Evolutionary conservation across 345 rosid genomes (phyloP).

Genomic region (Lepidium africanum): DNA sequence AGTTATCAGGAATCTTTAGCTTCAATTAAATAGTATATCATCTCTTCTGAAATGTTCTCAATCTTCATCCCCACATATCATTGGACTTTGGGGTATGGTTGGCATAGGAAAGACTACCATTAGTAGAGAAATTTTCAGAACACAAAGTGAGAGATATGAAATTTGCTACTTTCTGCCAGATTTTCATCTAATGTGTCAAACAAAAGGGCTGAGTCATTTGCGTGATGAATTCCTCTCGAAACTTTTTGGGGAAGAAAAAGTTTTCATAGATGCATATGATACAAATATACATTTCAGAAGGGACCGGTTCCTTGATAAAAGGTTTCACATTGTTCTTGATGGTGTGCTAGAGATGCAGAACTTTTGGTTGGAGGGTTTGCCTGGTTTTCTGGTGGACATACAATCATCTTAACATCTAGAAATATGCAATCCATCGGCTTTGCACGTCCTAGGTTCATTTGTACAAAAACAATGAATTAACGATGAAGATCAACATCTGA

Average conservation of each 20-base stretch:
- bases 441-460: slow-evolving; percentile 24
- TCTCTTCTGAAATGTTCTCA: background rate
- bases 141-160: slow-evolving; percentile 3
- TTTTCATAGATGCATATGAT: background rate
- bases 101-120: slow-evolving; percentile 17
- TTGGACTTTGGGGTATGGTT: slow-evolving; percentile 28
- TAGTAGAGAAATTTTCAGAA: background rate
- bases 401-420: slow-evolving; percentile 25
- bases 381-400: slow-evolving; percentile 22
- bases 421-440: slow-evolving; percentile 32
- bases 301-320: slow-evolving; percentile 7
- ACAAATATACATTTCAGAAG: background rate
- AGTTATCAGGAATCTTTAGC: background rate
- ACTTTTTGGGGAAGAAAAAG: slow-evolving; percentile 2
- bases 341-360: slow-evolving; percentile 19
- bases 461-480: background rate
- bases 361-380: slow-evolving; percentile 12
- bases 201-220: background rate
- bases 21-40: background rate
- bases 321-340: slow-evolving; percentile 21
- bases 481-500: slow-evolving; percentile 11
- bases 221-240: slow-evolving; percentile 18
- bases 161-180: slow-evolving; percentile 17
- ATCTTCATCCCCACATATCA: background rate
- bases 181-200: slow-evolving; percentile 9